Base-by-base conservation (phyloP, 2,329 filamentous ascomycete species). In the Lecanoromycetidae sp. region DNA sequence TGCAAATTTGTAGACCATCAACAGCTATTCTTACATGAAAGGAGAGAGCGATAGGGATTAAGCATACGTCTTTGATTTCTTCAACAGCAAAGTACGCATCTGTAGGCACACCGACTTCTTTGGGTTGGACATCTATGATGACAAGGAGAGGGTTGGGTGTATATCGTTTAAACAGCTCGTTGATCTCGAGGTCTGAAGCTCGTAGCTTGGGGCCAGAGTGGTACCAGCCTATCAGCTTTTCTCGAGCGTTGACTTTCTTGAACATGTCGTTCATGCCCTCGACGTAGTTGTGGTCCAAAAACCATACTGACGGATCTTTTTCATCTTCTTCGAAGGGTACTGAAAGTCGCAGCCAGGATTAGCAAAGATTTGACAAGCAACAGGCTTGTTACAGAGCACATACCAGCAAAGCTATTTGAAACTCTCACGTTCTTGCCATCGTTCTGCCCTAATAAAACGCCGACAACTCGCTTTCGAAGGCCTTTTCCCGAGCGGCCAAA, bases 211-310 rank as follows among this genome's bases (percentile, higher is more conserved):
- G 91, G 34, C 91, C 91, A 17, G 91, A 94, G 70, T 98, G 91
- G 68, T 98, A 98, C 91, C 91, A 98, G 62, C 91, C 91, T 75
- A 98, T 93, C 65, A 98, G 77, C 79, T 96, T 96, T 72, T 98
- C 91, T 55, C 86, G 76, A 52, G 91, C 91, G 71, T 98, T 98
- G 75, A 98, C 88, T 72, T 96, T 96, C 75, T 98, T 98, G 77
- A 98, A 98, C 91, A 98, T 98, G 68, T 96, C 91, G 71, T 91
- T 94, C 91, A 98, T 98, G 58, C 83, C 86, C 69, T 98, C 91
- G 66, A 98, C 85, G 62, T 95, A 98, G 76, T 96, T 96, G 76
- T 98, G 91, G 66, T 98, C 91, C 55, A 98, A 71, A 65, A 96
- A 98, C 91, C 91, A 98, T 63, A 98, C 91, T 29, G 90, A 93